Evolutionary conservation across 305 asterid genomes (phyloP), one percentile per base, ranked within the genome.

Genomic region (Rubia balearica): DNA sequence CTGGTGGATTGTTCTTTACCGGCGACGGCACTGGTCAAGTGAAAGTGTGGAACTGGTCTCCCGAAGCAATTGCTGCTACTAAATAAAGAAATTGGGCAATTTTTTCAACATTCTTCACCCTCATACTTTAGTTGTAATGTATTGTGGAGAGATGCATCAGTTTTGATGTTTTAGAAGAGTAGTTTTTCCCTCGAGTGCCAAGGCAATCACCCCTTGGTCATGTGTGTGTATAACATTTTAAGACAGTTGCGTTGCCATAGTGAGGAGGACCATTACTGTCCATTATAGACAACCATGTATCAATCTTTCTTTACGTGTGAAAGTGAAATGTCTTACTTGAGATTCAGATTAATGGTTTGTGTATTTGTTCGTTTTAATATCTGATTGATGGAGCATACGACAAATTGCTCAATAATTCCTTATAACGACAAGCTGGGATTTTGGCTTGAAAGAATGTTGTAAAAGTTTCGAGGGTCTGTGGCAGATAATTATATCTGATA

Each of bases 11-110:
- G 79, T 94, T 94, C 78, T 94, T 94, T 79, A 88, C 97, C 0
- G 96, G 97, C 5, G 97, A 90, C 41, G 98, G 95, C 62, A 83
- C 91, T 8, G 98, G 98, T 64, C 87, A 81, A 77, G 88, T 93
- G 60, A 80, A 82, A 78, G 98, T 93, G 24, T 93, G 98, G 98
- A 83, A 83, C 63, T 90, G 98, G 96, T 77, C 77, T 21, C 65
- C 83, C 2, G 88, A 89, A 64, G 81, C 89, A 62, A 75, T 79
- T 56, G 14, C 86, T 12, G 17, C 86, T 12, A 49, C 83, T 1
- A 38, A 21, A 61, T 80, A 48, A 69, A 56, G 22, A 77, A 72
- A 69, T 69, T 65, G 24, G 61, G 41, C 61, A 12, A 9, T 21
- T 51, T 68, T 60, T 40, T 68, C 8, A 61, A 61, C 62, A 73